Base-by-base conservation (phyloP, 495 filamentous ascomycete species). In the Hapsidospora chrysogenum region DNA sequence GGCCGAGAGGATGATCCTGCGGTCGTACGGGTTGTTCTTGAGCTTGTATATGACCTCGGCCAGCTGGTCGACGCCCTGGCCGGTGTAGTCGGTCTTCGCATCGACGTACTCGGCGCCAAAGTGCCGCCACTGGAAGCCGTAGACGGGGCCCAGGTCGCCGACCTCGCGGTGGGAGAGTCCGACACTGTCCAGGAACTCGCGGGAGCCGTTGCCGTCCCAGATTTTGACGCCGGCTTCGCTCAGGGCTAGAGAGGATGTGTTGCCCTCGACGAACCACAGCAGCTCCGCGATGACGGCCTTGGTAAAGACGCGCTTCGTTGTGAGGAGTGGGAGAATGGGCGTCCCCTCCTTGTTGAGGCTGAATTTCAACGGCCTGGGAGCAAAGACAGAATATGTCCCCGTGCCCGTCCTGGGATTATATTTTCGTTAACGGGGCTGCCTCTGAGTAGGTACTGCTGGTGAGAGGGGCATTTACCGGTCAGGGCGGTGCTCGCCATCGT, bases 71-170 rank as follows among this genome's bases (percentile, higher is more conserved):
- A 92, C 80, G 9, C 89, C 89, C 50, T 93, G 64, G 1, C 83
- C 84, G 0, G 70, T 70, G 56, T 97, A 97, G 50, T 96, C 84
- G 1, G 79, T 69, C 33, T 77, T 54, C 9, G 74, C 67, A 47
- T 92, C 80, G 9, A 71, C 56, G 50, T 97, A 96, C 38, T 79
- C 68, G 7, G 89, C 89, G 20, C 89, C 89, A 47, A 97, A 97
- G 52, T 96, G 89, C 15, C 92, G 80, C 89, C 89, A 97, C 54
- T 97, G 89, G 63, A 97, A 97, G 3, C 89, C 89, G 51, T 97
- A 97, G 0, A 97, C 85, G 37, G 92, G 92, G 2, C 89, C 89
- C 0, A 97, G 68, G 50, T 97, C 89, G 39, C 92, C 89, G 15
- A 70, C 79, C 20, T 65, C 80, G 38, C 86, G 80, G 47, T 89